Evolutionary conservation across 257 asterid genomes (phyloP).

Genomic region (Nyctanthes arbortristis): DNA sequence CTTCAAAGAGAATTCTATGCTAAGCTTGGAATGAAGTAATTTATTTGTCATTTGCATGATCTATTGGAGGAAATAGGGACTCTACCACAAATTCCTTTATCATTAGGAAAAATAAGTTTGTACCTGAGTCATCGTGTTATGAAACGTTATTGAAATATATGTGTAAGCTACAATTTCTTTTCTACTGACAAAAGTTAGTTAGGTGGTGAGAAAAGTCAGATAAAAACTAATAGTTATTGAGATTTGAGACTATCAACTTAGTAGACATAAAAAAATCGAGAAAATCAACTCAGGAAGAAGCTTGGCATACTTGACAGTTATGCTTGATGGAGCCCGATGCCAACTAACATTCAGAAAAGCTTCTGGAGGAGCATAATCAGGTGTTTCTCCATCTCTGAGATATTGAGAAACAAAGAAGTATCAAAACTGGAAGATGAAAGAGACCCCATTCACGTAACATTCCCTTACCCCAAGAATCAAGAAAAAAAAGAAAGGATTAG

Average conservation of each 20-base stretch:
- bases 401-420: conserved; percentile 18
- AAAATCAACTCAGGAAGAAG: conserved; percentile 20
- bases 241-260: conserved; percentile 6
- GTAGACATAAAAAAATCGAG: neutral
- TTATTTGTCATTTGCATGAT: conserved; percentile 1
- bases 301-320: conserved; percentile 63
- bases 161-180: neutral
- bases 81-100: neutral
- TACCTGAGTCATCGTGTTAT: neutral
- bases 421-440: conserved; percentile 11
- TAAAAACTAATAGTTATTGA: neutral
- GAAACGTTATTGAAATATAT: neutral
- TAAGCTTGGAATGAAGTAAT: neutral
- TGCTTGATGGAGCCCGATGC: conserved; percentile 68
- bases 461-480: neutral
- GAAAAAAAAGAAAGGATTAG: too few species aligned
- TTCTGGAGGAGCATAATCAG: conserved; percentile 94
- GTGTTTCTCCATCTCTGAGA: conserved; percentile 82
- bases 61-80: conserved; percentile 5
- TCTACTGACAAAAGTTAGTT: neutral
- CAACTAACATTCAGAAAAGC: conserved; percentile 87
- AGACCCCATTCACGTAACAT: neutral
- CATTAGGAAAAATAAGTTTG: neutral
- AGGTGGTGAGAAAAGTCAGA: neutral
- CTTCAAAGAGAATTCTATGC: neutral